These are phyloP conservation scores for Gaertneriomyces sp. DNA, from an alignment of 192 early-diverging fungal species.

Conservation along the genomic window DNA sequence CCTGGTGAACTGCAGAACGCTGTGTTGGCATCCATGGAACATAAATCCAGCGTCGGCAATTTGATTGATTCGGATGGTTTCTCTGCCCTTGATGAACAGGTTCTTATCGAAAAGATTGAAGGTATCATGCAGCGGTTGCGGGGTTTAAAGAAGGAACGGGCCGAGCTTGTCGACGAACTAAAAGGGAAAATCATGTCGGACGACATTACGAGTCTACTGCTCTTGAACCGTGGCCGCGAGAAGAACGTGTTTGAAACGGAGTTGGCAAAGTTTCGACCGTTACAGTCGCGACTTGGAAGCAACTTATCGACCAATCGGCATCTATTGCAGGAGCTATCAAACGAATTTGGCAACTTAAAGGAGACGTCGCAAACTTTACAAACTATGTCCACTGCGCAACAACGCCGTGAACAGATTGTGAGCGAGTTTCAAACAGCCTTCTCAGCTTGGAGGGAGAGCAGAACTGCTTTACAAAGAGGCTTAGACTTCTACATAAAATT, in stretches of 20 bases:
- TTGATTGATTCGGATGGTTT: constrained; percentile 54
- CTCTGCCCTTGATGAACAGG: constrained; percentile 51
- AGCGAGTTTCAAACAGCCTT: constrained; percentile 64
- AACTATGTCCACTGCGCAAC: constrained; percentile 59
- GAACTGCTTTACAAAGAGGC: constrained; percentile 65
- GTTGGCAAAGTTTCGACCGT: constrained; percentile 83
- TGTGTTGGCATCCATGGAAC: too few relatives aligned
- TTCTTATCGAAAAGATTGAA: constrained; percentile 63
- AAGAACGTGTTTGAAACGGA: constrained; percentile 83
- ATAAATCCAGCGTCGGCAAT: constrained; percentile 34
- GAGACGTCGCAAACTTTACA: constrained; percentile 37
- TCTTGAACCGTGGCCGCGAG: constrained; percentile 82
- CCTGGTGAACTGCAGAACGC: constrained; percentile 2
- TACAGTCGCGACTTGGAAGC: constrained; percentile 68
- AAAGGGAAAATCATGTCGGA: constrained; percentile 77
- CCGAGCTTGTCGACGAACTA: constrained; percentile 65
- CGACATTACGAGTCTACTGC: constrained; percentile 78
- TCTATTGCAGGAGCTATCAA: constrained; percentile 69
- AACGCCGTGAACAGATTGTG: constrained; percentile 62
- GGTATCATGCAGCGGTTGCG: constrained; percentile 56
- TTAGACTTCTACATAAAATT: constrained; percentile 69
- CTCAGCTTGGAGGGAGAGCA: constrained; percentile 65
- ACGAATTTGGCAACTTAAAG: constrained; percentile 63
- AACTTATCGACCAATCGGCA: constrained; percentile 71
- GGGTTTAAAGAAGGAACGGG: constrained; percentile 68